phyloP scores from a whole-genome alignment of 768 basidiomycete genomes.

The Lentinula lateritia region DNA sequence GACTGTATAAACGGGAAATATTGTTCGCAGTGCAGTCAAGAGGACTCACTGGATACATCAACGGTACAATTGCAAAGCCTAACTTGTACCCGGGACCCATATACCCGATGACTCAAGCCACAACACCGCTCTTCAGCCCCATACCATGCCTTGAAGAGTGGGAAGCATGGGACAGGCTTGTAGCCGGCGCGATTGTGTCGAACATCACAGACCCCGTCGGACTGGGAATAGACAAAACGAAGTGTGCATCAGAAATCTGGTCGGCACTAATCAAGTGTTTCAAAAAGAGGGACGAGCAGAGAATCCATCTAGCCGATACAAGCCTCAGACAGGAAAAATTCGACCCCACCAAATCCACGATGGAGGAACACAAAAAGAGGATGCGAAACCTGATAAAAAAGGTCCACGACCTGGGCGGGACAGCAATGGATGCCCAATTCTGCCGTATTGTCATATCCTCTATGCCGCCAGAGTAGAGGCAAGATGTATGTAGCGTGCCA shows the following conservation, averaged over 20 bases:
- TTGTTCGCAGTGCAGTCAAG: neutral
- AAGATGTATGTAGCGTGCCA: neutral
- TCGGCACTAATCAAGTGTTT: neutral
- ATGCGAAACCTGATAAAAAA: neutral
- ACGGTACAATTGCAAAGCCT: neutral
- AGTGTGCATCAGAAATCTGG: neutral
- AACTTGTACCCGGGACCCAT: neutral
- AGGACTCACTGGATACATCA: neutral
- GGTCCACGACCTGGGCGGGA: neutral
- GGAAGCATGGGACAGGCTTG: neutral
- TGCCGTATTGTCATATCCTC: neutral
- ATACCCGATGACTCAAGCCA: neutral
- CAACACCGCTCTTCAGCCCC: neutral
- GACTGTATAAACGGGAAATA: neutral
- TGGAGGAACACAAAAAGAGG: neutral
- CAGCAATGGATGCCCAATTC: neutral
- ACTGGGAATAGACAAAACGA: neutral
- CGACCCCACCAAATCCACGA: neutral
- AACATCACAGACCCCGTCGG: neutral
- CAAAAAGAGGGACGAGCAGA: neutral
- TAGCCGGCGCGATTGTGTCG: neutral
- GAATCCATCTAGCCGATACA: neutral
- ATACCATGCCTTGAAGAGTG: neutral
- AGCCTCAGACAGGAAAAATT: neutral
- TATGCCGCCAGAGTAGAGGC: neutral